Base-by-base conservation (phyloP, 2,329 filamentous ascomycete genomes). In the Trichoderma arundinaceum region DNA sequence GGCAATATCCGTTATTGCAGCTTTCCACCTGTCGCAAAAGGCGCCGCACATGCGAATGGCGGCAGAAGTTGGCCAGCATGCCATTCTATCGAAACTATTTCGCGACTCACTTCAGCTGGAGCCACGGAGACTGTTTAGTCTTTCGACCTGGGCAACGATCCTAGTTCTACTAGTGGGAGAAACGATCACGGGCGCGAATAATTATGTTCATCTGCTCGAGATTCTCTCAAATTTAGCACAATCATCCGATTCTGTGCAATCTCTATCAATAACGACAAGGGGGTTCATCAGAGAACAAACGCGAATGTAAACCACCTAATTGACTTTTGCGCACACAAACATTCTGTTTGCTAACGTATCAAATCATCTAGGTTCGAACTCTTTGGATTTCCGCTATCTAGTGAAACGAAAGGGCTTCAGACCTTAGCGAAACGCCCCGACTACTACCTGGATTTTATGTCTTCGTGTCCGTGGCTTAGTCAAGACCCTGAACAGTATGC, bases 11-110 rank as follows among this genome's bases (percentile, higher is more conserved):
- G 59, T 62, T 19, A 62, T 62, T 32, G 46, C 59, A 7, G 59
- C 59, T 28, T 62, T 62, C 10, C 59, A 62, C 13, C 38, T 62
- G 13, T 62, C 59, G 13, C 59, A 62, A 28, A 43, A 32, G 48
- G 59, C 59, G 15, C 59, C 59, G 15, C 59, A 62, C 19, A 62
- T 62, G 59, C 59, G 59, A 22, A 62, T 62, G 59, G 59, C 59
- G 17, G 59, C 59, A 1, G 59, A 62, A 17, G 48, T 62, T 15
- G 59, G 59, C 59, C 59, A 62, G 28, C 59, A 62, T 32, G 59
- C 59, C n/a, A 62, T 62, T 2, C 19, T 62, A 38, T 62, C 59
- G n/a, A 62, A 53, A n/a, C 28, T 62, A 4, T 62, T 62, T 15
- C 59, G 28, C 48, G 59, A 62, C 9, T 62, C 59, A 28, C 59